A percentile compares a stretch with the other conserved stretches of the same genome.
Evolutionary conservation across 768 basidiomycete genomes (phyloP).

Genomic region (Polyporus arcularius): DNA sequence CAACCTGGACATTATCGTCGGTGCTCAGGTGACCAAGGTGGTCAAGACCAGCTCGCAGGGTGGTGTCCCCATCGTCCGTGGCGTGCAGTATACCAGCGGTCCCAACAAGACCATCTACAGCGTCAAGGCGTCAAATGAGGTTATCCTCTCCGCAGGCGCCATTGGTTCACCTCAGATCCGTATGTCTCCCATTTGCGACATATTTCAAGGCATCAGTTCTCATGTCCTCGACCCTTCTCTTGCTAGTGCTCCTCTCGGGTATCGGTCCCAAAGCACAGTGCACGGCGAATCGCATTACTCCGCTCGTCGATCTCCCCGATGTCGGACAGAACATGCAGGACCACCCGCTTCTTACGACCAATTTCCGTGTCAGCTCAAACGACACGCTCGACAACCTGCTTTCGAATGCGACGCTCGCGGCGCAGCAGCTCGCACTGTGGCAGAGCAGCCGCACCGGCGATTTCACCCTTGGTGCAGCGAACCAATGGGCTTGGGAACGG

Average conservation of each 20-base stretch:
- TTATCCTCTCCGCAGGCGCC: slow-evolving; percentile 6
- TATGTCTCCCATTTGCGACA: neutral
- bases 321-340: slow-evolving; percentile 4
- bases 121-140: neutral
- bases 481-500: neutral
- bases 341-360: slow-evolving; percentile 1
- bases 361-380: neutral
- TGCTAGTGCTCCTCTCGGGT: neutral
- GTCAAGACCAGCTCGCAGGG: neutral
- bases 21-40: slow-evolving; percentile 16
- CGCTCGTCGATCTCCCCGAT: slow-evolving; percentile 1
- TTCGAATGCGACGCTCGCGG: neutral
- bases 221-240: neutral
- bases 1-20: slow-evolving; percentile 21
- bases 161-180: neutral
- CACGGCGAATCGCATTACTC: neutral
- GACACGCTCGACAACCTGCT: neutral
- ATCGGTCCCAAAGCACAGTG: neutral
- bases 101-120: neutral
- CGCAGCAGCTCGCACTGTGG: slow-evolving; percentile 1
- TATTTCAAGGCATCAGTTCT: neutral
- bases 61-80: neutral
- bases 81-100: neutral
- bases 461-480: neutral
- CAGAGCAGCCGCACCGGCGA: neutral